phyloP scores from a whole-genome alignment of 306 rosid species.

The Citrullus colocynthis region DNA sequence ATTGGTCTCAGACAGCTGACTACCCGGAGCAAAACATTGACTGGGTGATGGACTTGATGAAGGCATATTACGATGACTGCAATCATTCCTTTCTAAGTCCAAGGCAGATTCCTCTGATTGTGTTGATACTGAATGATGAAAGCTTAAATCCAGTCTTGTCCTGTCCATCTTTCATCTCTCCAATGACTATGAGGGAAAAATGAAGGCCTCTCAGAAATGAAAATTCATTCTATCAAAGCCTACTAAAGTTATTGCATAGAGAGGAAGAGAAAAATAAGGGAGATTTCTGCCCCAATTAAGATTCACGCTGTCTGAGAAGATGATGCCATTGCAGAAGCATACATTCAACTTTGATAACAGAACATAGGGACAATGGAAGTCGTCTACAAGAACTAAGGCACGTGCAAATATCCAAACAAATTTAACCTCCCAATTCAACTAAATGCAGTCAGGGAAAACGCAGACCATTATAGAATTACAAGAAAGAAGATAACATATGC shows the following conservation, averaged over 20 bases:
- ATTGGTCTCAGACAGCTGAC: conserved; percentile 81
- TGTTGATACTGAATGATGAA: conserved; percentile 66
- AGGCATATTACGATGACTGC: conserved; percentile 41
- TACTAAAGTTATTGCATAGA: background rate
- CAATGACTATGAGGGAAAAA: conserved; percentile 19
- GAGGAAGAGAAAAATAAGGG: background rate
- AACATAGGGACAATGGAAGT: background rate
- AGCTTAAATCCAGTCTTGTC: conserved; percentile 42
- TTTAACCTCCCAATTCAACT: background rate
- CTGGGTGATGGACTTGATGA: conserved; percentile 57
- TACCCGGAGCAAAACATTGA: conserved; percentile 68
- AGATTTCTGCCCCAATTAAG: background rate
- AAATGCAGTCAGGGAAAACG: background rate
- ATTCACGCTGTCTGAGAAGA: background rate
- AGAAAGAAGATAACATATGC: background rate
- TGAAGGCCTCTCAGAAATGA: conserved; percentile 8
- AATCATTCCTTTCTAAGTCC: conserved; percentile 69
- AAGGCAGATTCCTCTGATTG: conserved; percentile 79
- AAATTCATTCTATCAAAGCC: background rate
- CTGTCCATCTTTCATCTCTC: conserved; percentile 69
- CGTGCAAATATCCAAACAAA: background rate
- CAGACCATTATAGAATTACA: background rate
- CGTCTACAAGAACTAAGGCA: background rate
- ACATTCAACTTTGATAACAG: background rate
- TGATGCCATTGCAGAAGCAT: conserved; percentile 1